Evolutionary conservation across 2,329 filamentous ascomycete species (phyloP).

Genomic region (Pestalotiopsis sp.): DNA sequence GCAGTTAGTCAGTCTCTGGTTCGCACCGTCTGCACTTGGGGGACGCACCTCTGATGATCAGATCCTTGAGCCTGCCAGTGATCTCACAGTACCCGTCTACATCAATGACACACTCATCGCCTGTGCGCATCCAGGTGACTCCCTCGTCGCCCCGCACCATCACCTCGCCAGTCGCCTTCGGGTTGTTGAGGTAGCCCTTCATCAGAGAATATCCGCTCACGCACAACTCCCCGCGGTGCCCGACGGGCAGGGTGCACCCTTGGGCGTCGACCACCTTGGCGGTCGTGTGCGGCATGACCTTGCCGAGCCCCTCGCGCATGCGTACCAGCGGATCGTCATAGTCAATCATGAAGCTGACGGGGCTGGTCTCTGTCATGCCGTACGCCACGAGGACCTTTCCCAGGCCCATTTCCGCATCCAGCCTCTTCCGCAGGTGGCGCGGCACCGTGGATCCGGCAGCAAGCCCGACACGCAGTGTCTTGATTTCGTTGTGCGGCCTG

Average conservation of each 20-base stretch:
- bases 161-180: constrained; percentile 68
- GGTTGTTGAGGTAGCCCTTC: constrained; percentile 86
- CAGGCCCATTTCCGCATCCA: constrained; percentile 63
- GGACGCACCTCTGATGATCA: constrained; percentile 77
- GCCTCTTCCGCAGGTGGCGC: constrained; percentile 60
- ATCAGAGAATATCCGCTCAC: constrained; percentile 86
- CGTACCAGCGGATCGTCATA: constrained; percentile 74
- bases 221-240: constrained; percentile 78
- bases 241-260: constrained; percentile 59
- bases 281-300: constrained; percentile 78
- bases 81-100: constrained; percentile 82
- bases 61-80: constrained; percentile 85
- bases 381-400: constrained; percentile 66
- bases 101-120: constrained; percentile 89
- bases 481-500: constrained; percentile 16
- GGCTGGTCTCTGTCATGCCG: constrained; percentile 90
- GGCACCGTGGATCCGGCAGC: constrained; percentile 67
- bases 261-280: constrained; percentile 79
- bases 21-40: constrained; percentile 42
- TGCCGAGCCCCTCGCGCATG: constrained; percentile 75
- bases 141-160: constrained; percentile 45
- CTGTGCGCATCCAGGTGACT: constrained; percentile 84
- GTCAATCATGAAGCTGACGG: constrained; percentile 79
- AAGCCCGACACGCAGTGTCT: constrained; percentile 63
- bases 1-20: neutral